Evolutionary conservation across 2,329 filamentous ascomycete species (phyloP).

Genomic region (Cercospora janseana): DNA sequence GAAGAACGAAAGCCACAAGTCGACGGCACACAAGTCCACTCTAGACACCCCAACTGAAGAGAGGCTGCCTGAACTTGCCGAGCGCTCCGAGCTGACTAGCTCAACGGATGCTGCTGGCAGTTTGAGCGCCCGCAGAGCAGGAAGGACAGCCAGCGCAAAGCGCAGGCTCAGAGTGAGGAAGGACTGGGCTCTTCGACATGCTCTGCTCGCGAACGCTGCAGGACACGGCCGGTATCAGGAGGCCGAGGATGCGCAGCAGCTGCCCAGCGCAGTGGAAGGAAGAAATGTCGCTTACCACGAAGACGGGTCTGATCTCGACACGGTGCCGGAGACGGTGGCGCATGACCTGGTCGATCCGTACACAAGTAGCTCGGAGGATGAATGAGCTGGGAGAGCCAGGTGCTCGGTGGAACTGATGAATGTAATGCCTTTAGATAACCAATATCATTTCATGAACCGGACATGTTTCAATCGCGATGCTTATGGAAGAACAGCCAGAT

Average conservation of each 20-base stretch:
- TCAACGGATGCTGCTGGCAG: constrained; percentile 9
- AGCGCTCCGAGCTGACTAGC: constrained; percentile 11
- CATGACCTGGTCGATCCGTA: background rate
- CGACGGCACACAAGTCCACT: background rate
- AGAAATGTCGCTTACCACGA: constrained; percentile 1
- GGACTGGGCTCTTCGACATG: background rate
- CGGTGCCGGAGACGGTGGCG: background rate
- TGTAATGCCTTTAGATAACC: too few relatives aligned
- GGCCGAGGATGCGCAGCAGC: background rate
- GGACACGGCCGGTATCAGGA: too few relatives aligned
- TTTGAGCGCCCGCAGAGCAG: constrained; percentile 7
- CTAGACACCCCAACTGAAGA: background rate
- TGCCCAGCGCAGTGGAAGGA: background rate
- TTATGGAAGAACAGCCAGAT: too few relatives aligned
- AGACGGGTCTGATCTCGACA: background rate
- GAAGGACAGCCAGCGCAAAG: constrained; percentile 1
- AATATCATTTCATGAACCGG: too few relatives aligned
- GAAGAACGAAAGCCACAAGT: background rate
- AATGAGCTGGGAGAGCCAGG: background rate
- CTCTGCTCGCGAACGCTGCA: background rate
- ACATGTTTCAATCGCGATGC: too few relatives aligned
- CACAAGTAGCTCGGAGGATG: background rate
- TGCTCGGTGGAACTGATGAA: constrained; percentile 4
- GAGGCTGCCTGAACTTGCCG: constrained; percentile 6
- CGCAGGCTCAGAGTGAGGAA: constrained; percentile 1